These are phyloP conservation scores for Limonium bicolor DNA, from an alignment of 148 eudicot genomes.

Conservation along the genomic window DNA sequence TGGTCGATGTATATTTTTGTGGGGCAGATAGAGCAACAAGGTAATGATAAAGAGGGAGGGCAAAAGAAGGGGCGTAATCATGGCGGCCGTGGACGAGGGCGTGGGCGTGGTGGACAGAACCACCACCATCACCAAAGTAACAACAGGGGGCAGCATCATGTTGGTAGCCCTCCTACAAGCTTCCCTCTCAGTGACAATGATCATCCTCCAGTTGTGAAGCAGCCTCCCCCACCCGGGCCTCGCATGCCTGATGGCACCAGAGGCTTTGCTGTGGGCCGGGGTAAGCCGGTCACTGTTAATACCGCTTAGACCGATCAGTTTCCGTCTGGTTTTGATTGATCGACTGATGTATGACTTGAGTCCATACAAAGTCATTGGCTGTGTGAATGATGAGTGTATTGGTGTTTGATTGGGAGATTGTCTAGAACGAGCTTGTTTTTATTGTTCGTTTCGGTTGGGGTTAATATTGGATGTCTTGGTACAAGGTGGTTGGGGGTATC, in stretches of 20 bases:
- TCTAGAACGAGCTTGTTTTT: too few species aligned
- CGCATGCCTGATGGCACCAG: slow-evolving; percentile 99
- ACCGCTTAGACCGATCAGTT: too few species aligned
- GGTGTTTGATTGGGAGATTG: too few species aligned
- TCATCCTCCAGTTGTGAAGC: slow-evolving; percentile 28
- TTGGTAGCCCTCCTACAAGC: slow-evolving; percentile 22
- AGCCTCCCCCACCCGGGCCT: slow-evolving; percentile 87
- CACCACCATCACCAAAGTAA: slow-evolving; percentile 26
- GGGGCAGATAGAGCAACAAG: slow-evolving; percentile 49
- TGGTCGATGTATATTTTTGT: not conserved
- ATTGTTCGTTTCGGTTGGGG: too few species aligned
- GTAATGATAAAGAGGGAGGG: slow-evolving; percentile 37
- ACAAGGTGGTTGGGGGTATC: too few species aligned
- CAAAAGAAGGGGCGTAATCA: slow-evolving; percentile 57
- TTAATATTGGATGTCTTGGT: too few species aligned
- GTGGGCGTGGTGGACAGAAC: slow-evolving; percentile 46
- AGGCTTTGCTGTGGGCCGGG: slow-evolving; percentile 95
- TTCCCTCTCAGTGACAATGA: slow-evolving; percentile 17
- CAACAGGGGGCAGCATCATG: slow-evolving; percentile 25
- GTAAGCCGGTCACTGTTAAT: slow-evolving; percentile 50
- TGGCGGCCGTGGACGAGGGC: slow-evolving; percentile 53
- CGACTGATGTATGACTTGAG: too few species aligned
- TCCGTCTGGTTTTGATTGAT: too few species aligned
- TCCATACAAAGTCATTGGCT: too few species aligned
- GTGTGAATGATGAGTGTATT: too few species aligned